These are phyloP conservation scores for Friedmanniomyces endolithicus DNA, from an alignment of 495 filamentous ascomycete genomes.

Conservation along the genomic window DNA sequence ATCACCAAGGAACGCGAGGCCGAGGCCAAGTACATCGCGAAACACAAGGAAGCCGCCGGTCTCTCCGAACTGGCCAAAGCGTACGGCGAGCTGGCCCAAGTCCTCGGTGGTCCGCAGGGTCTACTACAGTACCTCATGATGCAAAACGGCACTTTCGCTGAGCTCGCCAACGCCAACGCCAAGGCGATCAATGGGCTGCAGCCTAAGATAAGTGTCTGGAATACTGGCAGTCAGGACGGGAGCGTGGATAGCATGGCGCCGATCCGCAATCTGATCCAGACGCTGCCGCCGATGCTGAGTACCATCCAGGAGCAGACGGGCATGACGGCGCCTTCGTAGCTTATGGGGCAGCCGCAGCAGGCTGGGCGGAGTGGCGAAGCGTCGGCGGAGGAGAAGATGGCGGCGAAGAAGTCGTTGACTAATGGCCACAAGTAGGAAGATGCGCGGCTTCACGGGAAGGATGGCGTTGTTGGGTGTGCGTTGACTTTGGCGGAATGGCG, in stretches of 20 bases:
- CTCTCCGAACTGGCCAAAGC: constrained; percentile 62
- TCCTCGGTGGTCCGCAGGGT: constrained; percentile 62
- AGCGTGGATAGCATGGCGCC: constrained; percentile 36
- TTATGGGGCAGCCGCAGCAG: constrained; percentile 29
- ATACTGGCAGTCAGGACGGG: constrained; percentile 45
- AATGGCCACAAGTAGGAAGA: constrained; percentile 3
- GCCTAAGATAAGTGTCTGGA: constrained; percentile 83
- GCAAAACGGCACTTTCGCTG: constrained; percentile 51
- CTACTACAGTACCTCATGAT: constrained; percentile 66
- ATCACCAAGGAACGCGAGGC: constrained; percentile 29
- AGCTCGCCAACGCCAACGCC: constrained; percentile 57
- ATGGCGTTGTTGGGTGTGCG: no score
- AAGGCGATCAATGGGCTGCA: constrained; percentile 60
- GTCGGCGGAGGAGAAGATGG: constrained; percentile 9
- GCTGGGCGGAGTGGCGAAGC: constrained; percentile 4
- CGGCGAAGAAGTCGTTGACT: constrained; percentile 3
- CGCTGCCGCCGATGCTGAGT: constrained; percentile 60
- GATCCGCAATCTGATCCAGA: constrained; percentile 55
- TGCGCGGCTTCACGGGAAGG: no score
- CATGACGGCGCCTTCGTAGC: constrained; percentile 56
- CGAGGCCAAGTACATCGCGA: constrained; percentile 28
- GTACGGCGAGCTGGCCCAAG: constrained; percentile 53
- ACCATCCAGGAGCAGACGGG: constrained; percentile 81
- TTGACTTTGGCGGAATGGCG: no score
- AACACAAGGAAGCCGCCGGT: constrained; percentile 51